Percentiles rank a stretch among this genome's conserved stretches.
These are phyloP conservation scores for Globisporangium carolinianum DNA, from an alignment of 352 stramenopile genomes.

Conservation along the genomic window DNA sequence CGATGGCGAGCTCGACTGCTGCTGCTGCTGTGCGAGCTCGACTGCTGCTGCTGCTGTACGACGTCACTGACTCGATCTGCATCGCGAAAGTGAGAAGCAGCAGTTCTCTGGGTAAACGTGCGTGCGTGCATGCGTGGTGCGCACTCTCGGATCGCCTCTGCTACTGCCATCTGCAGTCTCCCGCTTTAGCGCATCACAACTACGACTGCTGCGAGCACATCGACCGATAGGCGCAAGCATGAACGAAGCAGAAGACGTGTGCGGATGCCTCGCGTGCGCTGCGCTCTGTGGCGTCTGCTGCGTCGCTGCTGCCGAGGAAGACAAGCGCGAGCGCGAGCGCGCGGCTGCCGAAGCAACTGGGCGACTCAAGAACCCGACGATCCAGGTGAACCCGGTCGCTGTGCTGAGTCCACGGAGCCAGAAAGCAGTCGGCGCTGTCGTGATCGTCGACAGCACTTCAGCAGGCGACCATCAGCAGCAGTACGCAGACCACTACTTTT, in stretches of 20 bases:
- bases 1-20: no score
- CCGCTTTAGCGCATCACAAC: no score
- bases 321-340: constrained; percentile 72
- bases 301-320: constrained; percentile 70
- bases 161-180: no score
- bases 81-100: no score
- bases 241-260: constrained; percentile 74
- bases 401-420: constrained; percentile 38
- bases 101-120: no score
- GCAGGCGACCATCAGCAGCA: constrained; percentile 12
- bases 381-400: constrained; percentile 57
- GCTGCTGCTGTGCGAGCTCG: no score
- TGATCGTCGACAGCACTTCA: constrained; percentile 4
- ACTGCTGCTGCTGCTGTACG: no score
- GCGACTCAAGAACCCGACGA: constrained; percentile 46
- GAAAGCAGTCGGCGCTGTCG: constrained; percentile 20
- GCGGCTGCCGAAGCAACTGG: constrained; percentile 22
- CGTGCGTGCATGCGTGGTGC: no score
- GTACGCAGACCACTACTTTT: constrained; percentile 12
- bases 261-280: constrained; percentile 62
- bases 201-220: no score
- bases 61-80: no score
- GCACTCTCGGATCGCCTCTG: no score
- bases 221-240: constrained; percentile 18
- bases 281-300: constrained; percentile 72